These are phyloP conservation scores for Chaetomium cochliodes DNA, from an alignment of 495 filamentous ascomycete species.

Conservation along the genomic window DNA sequence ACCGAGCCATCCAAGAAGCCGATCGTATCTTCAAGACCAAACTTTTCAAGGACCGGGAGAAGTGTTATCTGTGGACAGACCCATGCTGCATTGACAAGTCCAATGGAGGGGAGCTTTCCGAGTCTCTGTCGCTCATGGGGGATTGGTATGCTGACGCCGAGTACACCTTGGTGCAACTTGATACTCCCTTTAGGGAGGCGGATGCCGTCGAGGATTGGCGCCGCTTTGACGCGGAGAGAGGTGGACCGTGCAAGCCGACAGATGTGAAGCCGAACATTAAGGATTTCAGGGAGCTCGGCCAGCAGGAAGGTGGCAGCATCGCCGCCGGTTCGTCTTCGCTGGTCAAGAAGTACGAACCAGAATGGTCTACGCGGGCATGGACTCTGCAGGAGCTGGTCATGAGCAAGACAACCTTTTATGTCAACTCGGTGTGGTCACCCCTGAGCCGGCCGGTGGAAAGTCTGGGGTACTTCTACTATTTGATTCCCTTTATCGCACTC, in stretches of 20 bases:
- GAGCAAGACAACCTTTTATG: constrained; percentile 49
- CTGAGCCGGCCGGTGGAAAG: constrained; percentile 40
- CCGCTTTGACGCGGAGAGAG: constrained; percentile 23
- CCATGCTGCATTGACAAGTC: constrained; percentile 52
- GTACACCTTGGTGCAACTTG: constrained; percentile 49
- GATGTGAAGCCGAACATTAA: constrained; percentile 21
- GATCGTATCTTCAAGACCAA: constrained; percentile 40
- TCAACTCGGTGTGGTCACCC: constrained; percentile 42
- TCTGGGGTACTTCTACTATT: constrained; percentile 43
- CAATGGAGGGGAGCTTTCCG: constrained; percentile 41
- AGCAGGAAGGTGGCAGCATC: too few species aligned
- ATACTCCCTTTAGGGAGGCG: constrained; percentile 30
- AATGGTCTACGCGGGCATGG: constrained; percentile 48
- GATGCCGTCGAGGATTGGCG: constrained; percentile 35
- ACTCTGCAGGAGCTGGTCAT: constrained; percentile 52
- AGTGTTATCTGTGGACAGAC: constrained; percentile 50
- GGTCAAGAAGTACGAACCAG: constrained; percentile 28
- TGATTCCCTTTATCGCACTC: constrained; percentile 39
- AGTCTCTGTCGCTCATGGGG: constrained; percentile 49
- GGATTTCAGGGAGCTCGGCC: constrained; percentile 27
- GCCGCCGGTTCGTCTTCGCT: too few species aligned
- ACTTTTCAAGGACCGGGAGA: constrained; percentile 38
- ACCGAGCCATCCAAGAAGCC: constrained; percentile 35
- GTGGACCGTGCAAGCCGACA: neutral
- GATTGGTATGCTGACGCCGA: constrained; percentile 52